Evolutionary conservation across 768 basidiomycete species (phyloP).

Genomic region (Suillus tomentosus): DNA sequence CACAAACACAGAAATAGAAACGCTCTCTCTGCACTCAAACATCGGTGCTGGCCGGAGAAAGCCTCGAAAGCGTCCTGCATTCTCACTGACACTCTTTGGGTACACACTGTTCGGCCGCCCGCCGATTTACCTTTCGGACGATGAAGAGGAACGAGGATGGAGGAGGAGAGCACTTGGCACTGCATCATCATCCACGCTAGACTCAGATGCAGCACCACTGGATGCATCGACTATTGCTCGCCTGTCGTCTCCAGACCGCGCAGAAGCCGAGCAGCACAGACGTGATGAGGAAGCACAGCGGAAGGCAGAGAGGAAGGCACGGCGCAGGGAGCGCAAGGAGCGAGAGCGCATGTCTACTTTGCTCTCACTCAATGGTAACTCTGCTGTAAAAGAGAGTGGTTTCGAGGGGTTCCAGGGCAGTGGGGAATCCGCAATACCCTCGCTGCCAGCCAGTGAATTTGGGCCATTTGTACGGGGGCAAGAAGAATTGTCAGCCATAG

Average conservation of each 20-base stretch:
- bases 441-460: constrained; percentile 22
- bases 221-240: constrained; percentile 58
- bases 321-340: constrained; percentile 48
- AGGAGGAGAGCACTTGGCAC: constrained; percentile 28
- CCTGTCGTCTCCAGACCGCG: constrained; percentile 45
- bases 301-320: constrained; percentile 51
- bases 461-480: constrained; percentile 29
- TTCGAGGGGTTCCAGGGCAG: constrained; percentile 75
- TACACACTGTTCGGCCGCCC: constrained; percentile 67
- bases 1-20: constrained; percentile 58
- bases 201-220: constrained; percentile 71
- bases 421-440: constrained; percentile 21
- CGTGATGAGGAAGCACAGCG: constrained; percentile 41
- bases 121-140: constrained; percentile 61
- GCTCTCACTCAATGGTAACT: constrained; percentile 36
- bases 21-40: constrained; percentile 69
- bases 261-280: constrained; percentile 32
- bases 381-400: constrained; percentile 33
- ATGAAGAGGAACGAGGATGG: constrained; percentile 30
- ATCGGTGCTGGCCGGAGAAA: constrained; percentile 40
- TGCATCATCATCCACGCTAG: constrained; percentile 49
- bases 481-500: constrained; percentile 9
- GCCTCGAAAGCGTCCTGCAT: constrained; percentile 35
- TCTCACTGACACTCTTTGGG: constrained; percentile 61
- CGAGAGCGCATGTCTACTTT: constrained; percentile 36